Conservation (phyloP, 2,329 filamentous ascomycete species). For the Cercospora nicotianae region DNA sequence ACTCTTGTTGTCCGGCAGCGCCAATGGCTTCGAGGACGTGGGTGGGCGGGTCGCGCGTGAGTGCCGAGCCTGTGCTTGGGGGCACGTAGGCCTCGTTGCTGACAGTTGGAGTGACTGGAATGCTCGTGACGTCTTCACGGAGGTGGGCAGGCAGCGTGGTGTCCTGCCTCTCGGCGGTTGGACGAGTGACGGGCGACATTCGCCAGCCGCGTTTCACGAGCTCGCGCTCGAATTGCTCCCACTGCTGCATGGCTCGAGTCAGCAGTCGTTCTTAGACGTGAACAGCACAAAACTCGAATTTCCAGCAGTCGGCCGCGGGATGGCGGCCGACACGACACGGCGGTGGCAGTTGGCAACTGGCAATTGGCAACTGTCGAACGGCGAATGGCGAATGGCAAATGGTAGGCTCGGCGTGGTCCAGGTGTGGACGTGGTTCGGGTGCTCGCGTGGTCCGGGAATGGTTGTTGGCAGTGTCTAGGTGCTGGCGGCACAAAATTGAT, state of each 20-base stretch:
- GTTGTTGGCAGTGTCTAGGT: background rate
- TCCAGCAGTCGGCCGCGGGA: constrained; percentile 5
- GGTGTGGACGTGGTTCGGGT: background rate
- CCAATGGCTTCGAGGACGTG: constrained; percentile 29
- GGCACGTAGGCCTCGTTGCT: constrained; percentile 24
- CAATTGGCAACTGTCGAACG: background rate
- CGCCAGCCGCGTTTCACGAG: constrained; percentile 23
- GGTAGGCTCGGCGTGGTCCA: background rate
- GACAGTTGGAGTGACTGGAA: constrained; percentile 33
- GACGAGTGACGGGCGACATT: constrained; percentile 25
- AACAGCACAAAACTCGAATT: background rate
- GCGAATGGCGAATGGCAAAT: background rate
- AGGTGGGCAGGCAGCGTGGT: constrained; percentile 23
- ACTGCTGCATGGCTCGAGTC: constrained; percentile 23
- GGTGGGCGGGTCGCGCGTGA: constrained; percentile 18
- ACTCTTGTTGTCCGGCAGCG: constrained; percentile 17
- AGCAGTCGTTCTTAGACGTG: constrained; percentile 15
- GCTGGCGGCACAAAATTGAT: background rate
- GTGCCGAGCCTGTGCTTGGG: constrained; percentile 11
- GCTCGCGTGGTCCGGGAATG: background rate
- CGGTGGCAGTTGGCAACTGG: background rate
- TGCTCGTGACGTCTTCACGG: constrained; percentile 21
- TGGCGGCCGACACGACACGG: background rate
- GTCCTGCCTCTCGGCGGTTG: constrained; percentile 25
- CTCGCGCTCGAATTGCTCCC: constrained; percentile 20